These are phyloP conservation scores for Tulasnella sp. DNA, from an alignment of 768 basidiomycete species.

Conservation along the genomic window DNA sequence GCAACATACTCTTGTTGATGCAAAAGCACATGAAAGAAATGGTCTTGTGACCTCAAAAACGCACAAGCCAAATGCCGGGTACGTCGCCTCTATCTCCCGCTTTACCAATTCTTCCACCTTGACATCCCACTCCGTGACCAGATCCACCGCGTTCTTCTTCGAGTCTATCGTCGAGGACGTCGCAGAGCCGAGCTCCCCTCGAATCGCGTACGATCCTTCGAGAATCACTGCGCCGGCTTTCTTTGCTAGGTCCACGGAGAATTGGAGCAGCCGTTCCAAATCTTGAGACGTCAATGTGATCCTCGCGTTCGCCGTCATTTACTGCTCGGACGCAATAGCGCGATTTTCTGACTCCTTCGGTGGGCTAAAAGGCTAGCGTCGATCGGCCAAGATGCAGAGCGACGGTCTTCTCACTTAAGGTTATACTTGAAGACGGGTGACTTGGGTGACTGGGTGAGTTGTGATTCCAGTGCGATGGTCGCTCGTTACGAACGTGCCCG, in stretches of 20 bases:
- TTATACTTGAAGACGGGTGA: too few species aligned
- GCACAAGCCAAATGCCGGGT: constrained; percentile 74
- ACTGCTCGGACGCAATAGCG: too few species aligned
- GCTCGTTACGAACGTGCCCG: too few species aligned
- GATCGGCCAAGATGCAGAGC: too few species aligned
- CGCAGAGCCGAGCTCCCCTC: constrained; percentile 31
- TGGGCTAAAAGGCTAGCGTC: too few species aligned
- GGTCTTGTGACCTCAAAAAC: too few species aligned
- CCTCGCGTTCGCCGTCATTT: too few species aligned
- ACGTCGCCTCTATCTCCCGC: constrained; percentile 46
- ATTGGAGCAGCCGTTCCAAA: constrained; percentile 50
- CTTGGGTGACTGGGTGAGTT: too few species aligned
- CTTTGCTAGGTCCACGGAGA: constrained; percentile 57
- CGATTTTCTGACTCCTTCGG: too few species aligned
- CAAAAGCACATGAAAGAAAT: background rate
- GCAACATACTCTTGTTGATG: background rate
- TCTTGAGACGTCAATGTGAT: constrained; percentile 30
- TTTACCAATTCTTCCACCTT: constrained; percentile 79
- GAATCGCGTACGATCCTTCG: constrained; percentile 65
- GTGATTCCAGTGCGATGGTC: too few species aligned
- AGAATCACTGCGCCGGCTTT: constrained; percentile 65
- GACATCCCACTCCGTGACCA: constrained; percentile 92
- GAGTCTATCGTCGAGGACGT: constrained; percentile 43
- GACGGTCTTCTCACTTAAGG: too few species aligned
- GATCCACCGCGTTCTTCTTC: constrained; percentile 90